A percentile compares a stretch with the other conserved stretches of the same genome.
phyloP scores from a whole-genome alignment of 1,284 basidiomycete species.

The Austroboletus novae-zelandiae region DNA sequence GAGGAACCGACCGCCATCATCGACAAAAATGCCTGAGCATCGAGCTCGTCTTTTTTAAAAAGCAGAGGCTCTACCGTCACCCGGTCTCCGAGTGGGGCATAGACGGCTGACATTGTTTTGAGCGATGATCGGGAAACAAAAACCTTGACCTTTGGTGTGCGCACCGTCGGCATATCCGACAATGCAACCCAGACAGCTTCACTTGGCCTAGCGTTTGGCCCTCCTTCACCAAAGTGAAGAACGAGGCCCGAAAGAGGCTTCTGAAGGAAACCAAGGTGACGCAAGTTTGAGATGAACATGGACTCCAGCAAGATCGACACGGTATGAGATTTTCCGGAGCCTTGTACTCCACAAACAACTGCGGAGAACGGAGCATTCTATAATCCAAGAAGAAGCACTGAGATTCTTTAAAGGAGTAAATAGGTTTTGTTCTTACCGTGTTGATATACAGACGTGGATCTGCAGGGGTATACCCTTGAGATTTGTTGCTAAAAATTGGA shows the following conservation, averaged over 20 bases:
- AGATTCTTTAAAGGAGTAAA: background rate
- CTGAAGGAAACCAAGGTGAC: slow-evolving; percentile 47
- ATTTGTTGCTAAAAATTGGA: slow-evolving; percentile 26
- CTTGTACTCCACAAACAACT: slow-evolving; percentile 61
- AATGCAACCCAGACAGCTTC: slow-evolving; percentile 63
- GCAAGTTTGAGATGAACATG: slow-evolving; percentile 55
- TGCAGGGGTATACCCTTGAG: slow-evolving; percentile 27
- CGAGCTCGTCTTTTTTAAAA: slow-evolving; percentile 60
- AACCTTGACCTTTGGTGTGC: slow-evolving; percentile 50
- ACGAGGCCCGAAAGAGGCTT: slow-evolving; percentile 61
- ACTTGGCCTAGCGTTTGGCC: slow-evolving; percentile 51
- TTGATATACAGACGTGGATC: slow-evolving; percentile 60
- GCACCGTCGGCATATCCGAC: slow-evolving; percentile 36
- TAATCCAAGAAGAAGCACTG: background rate
- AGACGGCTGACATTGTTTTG: slow-evolving; percentile 56
- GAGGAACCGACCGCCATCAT: slow-evolving; percentile 66
- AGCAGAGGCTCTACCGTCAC: slow-evolving; percentile 55
- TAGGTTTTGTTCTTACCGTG: slow-evolving; percentile 40
- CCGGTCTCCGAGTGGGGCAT: slow-evolving; percentile 47
- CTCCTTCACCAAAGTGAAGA: slow-evolving; percentile 68
- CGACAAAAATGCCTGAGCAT: slow-evolving; percentile 62
- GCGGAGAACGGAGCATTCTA: slow-evolving; percentile 62
- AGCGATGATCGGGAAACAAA: slow-evolving; percentile 65
- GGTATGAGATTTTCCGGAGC: slow-evolving; percentile 71
- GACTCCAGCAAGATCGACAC: slow-evolving; percentile 63